Conservation (phyloP, 352 stramenopile species). For the Globisporangium spiculum region DNA sequence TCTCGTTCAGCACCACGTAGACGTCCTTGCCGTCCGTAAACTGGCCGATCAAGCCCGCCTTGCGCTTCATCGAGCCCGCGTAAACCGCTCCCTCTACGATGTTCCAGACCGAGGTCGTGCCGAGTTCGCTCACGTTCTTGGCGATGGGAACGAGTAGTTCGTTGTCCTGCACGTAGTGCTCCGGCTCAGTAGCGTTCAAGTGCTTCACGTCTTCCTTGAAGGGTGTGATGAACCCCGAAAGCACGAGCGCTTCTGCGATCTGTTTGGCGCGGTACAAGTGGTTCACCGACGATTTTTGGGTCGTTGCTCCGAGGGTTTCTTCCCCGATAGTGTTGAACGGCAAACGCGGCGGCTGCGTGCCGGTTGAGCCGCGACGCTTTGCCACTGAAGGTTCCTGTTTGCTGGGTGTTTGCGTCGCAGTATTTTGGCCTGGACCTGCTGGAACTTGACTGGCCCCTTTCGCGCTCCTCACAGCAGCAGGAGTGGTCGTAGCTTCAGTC, state of each 20-base stretch:
- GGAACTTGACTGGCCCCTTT: background rate
- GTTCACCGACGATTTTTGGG: too few species aligned
- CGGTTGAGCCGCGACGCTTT: too few species aligned
- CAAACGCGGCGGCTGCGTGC: background rate
- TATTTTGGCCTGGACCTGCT: background rate
- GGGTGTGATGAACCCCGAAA: constrained; percentile 10
- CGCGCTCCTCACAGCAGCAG: background rate
- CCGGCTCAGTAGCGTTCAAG: background rate
- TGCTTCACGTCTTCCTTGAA: constrained; percentile 6
- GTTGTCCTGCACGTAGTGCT: constrained; percentile 4
- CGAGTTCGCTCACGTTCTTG: background rate
- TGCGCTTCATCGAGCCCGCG: constrained; percentile 9
- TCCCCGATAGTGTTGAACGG: background rate
- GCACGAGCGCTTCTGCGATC: constrained; percentile 13
- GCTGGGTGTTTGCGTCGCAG: too few species aligned
- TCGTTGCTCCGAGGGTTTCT: background rate
- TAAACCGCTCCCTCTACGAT: constrained; percentile 7
- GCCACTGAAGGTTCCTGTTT: too few species aligned
- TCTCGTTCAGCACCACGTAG: constrained; percentile 12
- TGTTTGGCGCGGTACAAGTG: background rate
- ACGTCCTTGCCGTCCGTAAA: constrained; percentile 8
- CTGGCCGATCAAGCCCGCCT: constrained; percentile 1
- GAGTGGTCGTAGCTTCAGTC: background rate
- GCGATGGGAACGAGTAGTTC: constrained; percentile 6
- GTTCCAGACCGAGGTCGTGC: constrained; percentile 6